Conservation (phyloP, 2,329 filamentous ascomycete genomes). For the Pyrenophora seminiperda region DNA sequence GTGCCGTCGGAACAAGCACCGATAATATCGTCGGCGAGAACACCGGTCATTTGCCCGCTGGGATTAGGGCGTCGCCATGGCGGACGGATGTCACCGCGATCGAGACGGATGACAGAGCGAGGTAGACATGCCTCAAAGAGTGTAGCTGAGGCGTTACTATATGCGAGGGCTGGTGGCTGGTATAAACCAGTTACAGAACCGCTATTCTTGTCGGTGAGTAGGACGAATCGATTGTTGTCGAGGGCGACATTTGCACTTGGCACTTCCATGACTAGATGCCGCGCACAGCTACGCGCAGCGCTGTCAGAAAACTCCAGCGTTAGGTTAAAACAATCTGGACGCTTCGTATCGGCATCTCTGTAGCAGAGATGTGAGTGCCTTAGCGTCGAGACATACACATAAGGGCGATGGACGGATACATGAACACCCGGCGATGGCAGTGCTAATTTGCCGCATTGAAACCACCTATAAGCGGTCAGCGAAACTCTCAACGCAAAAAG, state of each 20-base stretch:
- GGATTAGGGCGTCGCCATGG: conserved; percentile 37
- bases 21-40: conserved; percentile 55
- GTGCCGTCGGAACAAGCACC: conserved; percentile 59
- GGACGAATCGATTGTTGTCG: conserved; percentile 26
- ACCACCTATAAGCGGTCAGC: conserved; percentile 44
- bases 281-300: conserved; percentile 33
- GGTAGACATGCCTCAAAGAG: conserved; percentile 52
- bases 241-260: not conserved
- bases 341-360: conserved; percentile 45
- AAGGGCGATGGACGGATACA: conserved; percentile 53
- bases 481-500: not conserved
- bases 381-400: conserved; percentile 61
- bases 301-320: conserved; percentile 38
- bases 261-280: conserved; percentile 32
- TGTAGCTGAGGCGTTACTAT: conserved; percentile 36
- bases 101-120: conserved; percentile 54
- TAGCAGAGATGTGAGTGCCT: conserved; percentile 60
- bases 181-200: conserved; percentile 38
- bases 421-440: conserved; percentile 58
- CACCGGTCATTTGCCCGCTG: conserved; percentile 32
- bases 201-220: conserved; percentile 43
- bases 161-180: conserved; percentile 23
- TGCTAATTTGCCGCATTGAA: conserved; percentile 44
- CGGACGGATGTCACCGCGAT: conserved; percentile 54
- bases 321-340: conserved; percentile 31